phyloP scores from a whole-genome alignment of 2,329 filamentous ascomycete genomes.

The Diaporthe citriasiana region DNA sequence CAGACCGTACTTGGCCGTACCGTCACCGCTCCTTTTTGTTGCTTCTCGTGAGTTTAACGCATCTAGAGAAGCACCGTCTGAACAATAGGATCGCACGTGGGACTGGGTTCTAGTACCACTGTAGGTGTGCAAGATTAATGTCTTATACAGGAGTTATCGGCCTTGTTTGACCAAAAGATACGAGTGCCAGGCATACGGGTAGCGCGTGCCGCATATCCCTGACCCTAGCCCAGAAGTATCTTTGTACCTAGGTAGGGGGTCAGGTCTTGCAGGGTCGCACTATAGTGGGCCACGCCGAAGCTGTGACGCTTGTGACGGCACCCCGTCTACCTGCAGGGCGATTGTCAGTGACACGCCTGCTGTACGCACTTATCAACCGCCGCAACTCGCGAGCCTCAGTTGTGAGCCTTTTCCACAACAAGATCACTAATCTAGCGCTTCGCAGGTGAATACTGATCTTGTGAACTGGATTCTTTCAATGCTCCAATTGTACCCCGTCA shows the following conservation, averaged over 20 bases:
- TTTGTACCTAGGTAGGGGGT: not conserved
- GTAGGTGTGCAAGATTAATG: not conserved
- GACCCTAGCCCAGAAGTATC: not conserved
- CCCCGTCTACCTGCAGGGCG: constrained; percentile 4
- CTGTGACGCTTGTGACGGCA: constrained; percentile 31
- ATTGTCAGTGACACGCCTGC: constrained; percentile 5
- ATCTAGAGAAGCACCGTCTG: not conserved
- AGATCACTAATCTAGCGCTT: constrained; percentile 17
- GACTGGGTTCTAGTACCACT: not conserved
- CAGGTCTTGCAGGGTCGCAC: constrained; percentile 26
- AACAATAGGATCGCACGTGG: not conserved
- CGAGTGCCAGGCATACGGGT: not conserved
- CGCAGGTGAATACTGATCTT: not conserved
- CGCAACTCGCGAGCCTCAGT: constrained; percentile 2
- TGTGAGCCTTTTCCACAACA: constrained; percentile 4
- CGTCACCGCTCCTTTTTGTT: not conserved
- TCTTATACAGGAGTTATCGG: not conserved
- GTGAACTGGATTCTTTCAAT: not conserved
- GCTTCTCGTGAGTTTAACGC: not conserved
- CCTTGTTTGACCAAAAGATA: not conserved
- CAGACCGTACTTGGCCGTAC: not conserved
- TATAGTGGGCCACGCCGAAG: constrained; percentile 17
- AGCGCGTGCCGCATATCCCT: not conserved
- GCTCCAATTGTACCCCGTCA: not conserved
- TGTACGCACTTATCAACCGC: constrained; percentile 4